Conservation (phyloP, 305 asterid genomes). For the Salvia sclarea region DNA sequence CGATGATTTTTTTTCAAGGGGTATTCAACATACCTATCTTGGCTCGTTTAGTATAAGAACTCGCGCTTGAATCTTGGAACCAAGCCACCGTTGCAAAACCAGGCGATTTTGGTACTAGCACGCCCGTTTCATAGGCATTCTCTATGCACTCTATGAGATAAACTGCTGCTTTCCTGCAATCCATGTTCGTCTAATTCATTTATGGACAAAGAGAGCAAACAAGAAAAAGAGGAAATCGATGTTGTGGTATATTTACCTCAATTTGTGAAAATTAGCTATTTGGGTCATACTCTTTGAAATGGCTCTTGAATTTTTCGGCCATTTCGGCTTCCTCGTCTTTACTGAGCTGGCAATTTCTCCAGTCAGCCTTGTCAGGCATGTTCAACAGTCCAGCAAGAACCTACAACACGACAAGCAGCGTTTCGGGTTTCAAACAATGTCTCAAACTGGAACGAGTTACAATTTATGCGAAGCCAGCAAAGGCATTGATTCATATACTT, state of each 20-base stretch:
- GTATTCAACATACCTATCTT: background rate
- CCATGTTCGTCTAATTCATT: background rate
- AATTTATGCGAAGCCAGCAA: conserved; percentile 9
- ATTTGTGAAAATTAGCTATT: conserved; percentile 43
- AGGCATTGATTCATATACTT: no score
- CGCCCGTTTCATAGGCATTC: background rate
- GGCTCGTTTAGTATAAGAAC: background rate
- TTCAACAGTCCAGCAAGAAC: conserved; percentile 95
- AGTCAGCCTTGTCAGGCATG: conserved; percentile 87
- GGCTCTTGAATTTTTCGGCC: conserved; percentile 67
- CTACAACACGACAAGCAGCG: conserved; percentile 37
- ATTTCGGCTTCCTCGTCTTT: conserved; percentile 78
- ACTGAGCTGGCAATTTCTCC: conserved; percentile 85
- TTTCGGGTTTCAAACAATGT: background rate
- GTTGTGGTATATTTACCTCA: conserved; percentile 29
- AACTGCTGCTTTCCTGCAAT: conserved; percentile 12
- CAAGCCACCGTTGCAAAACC: background rate
- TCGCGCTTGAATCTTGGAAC: background rate
- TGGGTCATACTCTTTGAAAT: conserved; percentile 67
- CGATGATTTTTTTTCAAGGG: background rate
- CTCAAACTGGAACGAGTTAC: background rate
- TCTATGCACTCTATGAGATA: conserved; percentile 8
- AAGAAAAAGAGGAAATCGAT: background rate
- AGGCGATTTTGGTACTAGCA: background rate
- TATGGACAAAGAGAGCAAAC: background rate